Evolutionary conservation across 202 grass and related monocot species (phyloP).

Genomic region (Carex sylvatica): DNA sequence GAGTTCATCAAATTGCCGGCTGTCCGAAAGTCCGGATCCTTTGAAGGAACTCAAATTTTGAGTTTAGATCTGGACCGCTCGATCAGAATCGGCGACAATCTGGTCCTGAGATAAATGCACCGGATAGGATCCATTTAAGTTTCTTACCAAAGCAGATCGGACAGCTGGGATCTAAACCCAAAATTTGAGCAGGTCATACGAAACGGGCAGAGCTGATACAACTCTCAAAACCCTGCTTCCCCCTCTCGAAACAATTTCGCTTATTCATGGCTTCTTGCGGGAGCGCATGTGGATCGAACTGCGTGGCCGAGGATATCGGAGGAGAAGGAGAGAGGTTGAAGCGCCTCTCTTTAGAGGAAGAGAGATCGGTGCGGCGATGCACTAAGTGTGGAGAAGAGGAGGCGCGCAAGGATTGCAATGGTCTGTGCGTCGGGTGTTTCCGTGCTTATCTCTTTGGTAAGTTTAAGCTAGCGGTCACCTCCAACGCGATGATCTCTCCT

Average conservation of each 20-base stretch:
- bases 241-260: neutral
- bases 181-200: too few relatives aligned
- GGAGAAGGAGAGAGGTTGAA: constrained; percentile 24
- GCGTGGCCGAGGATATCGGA: constrained; percentile 30
- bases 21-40: too few relatives aligned
- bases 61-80: too few relatives aligned
- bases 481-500: constrained; percentile 87
- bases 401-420: constrained; percentile 41
- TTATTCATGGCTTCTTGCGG: constrained; percentile 55
- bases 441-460: constrained; percentile 63
- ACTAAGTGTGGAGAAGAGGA: constrained; percentile 64
- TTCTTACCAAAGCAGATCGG: too few relatives aligned
- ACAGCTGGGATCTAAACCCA: too few relatives aligned
- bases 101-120: too few relatives aligned
- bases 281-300: constrained; percentile 44
- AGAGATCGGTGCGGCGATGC: constrained; percentile 25
- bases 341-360: constrained; percentile 24
- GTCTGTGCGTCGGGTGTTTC: constrained; percentile 61
- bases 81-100: too few relatives aligned
- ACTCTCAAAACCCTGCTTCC: neutral
- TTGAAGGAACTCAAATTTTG: too few relatives aligned
- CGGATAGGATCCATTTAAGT: too few relatives aligned
- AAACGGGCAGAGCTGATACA: neutral
- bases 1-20: too few relatives aligned
- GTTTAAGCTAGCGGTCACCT: constrained; percentile 85